Percentiles rank a stretch among this genome's conserved stretches.
Conservation (phyloP, 2,329 filamentous ascomycete genomes). For the Coniosporium tulheliwenetii region DNA sequence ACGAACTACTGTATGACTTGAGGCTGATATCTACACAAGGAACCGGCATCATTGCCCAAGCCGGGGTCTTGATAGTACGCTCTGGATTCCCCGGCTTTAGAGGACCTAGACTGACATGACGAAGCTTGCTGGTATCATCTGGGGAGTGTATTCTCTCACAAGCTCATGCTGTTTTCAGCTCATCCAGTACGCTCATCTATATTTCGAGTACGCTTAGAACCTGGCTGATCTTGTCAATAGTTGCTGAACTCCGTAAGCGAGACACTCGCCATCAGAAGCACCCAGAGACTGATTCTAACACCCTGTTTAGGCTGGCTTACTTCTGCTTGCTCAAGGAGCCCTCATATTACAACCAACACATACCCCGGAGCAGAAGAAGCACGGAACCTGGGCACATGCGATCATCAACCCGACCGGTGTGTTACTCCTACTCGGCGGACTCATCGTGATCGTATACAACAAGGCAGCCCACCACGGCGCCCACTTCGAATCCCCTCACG, state of each 20-base stretch:
- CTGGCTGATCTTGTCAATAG: constrained; percentile 12
- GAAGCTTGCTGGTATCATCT: constrained; percentile 57
- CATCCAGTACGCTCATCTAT: constrained; percentile 53
- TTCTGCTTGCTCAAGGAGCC: constrained; percentile 57
- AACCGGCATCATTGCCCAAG: constrained; percentile 67
- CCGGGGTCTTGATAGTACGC: constrained; percentile 54
- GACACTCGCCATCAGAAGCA: too few relatives aligned
- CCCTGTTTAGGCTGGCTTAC: constrained; percentile 39
- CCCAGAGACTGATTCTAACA: constrained; percentile 2
- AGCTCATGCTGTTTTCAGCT: constrained; percentile 69
- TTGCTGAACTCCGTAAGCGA: constrained; percentile 33
- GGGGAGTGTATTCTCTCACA: constrained; percentile 56
- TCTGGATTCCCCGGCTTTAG: not conserved
- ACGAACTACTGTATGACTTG: constrained; percentile 1
- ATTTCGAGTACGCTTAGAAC: not conserved
- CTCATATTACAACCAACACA: constrained; percentile 80
- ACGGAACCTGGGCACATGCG: constrained; percentile 50
- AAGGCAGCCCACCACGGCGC: constrained; percentile 51
- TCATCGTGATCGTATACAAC: constrained; percentile 67
- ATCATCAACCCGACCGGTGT: constrained; percentile 52
- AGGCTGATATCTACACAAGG: constrained; percentile 33
- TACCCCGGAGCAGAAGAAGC: constrained; percentile 55
- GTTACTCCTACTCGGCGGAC: constrained; percentile 45
- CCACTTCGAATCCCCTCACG: constrained; percentile 72
- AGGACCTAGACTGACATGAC: constrained; percentile 5